A percentile compares a stretch with the other conserved stretches of the same genome.
phyloP scores from a whole-genome alignment of 2,329 filamentous ascomycete genomes.

The Penicillium sp. region DNA sequence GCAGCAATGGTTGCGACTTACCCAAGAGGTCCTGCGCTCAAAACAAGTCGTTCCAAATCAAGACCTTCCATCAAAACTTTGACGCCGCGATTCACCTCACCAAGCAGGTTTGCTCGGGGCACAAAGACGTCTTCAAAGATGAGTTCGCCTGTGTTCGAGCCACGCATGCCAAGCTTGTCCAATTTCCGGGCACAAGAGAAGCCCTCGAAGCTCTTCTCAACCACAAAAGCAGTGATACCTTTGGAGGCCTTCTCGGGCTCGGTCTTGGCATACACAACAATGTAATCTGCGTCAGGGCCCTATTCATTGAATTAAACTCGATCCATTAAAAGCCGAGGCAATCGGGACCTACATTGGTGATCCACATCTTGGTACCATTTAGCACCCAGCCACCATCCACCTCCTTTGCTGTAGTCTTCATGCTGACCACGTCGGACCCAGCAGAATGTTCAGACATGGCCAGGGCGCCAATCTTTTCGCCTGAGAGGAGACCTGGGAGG shows the following conservation, averaged over 20 bases:
- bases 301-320: constrained; percentile 6
- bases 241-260: constrained; percentile 74
- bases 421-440: constrained; percentile 90
- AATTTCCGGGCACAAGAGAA: constrained; percentile 88
- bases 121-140: constrained; percentile 91
- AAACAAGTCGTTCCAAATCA: constrained; percentile 87
- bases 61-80: constrained; percentile 93
- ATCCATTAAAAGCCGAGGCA: background rate
- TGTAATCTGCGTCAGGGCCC: constrained; percentile 83
- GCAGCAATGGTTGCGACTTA: constrained; percentile 23
- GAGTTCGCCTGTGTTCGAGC: constrained; percentile 92
- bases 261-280: constrained; percentile 98
- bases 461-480: constrained; percentile 77
- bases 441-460: constrained; percentile 94
- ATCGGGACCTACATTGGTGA: constrained; percentile 69
- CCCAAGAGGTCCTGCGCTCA: constrained; percentile 86
- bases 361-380: constrained; percentile 98
- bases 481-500: constrained; percentile 76
- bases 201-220: constrained; percentile 66
- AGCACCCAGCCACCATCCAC: constrained; percentile 83
- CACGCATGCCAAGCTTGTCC: constrained; percentile 97
- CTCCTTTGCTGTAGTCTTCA: constrained; percentile 79
- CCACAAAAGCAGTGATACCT: constrained; percentile 92
- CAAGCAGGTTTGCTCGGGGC: constrained; percentile 76
- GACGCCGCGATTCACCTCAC: constrained; percentile 76